A percentile compares a stretch with the other conserved stretches of the same genome.
Conservation (phyloP, 2,329 filamentous ascomycete species). For the Coleophoma cylindrospora region DNA sequence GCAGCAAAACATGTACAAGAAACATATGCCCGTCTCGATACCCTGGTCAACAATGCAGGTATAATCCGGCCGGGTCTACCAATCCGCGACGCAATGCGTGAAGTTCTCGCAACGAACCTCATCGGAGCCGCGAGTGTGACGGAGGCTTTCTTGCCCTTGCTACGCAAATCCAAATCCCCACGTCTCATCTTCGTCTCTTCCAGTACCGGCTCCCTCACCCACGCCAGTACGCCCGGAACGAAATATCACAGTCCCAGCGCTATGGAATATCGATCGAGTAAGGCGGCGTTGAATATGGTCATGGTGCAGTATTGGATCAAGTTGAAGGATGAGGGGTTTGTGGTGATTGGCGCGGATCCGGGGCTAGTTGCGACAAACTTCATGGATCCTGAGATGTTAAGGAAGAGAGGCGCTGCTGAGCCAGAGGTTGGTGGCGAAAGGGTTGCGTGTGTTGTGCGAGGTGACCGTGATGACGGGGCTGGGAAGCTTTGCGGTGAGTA, state of each 20-base stretch:
- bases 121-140: conserved; percentile 8
- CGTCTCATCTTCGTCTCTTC: conserved; percentile 16
- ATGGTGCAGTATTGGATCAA: conserved; percentile 9
- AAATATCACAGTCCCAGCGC: neutral
- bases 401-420: conserved; percentile 6
- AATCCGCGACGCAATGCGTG: neutral
- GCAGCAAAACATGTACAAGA: conserved; percentile 5
- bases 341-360: conserved; percentile 10
- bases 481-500: conserved; percentile 10
- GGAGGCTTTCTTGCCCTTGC: conserved; percentile 14
- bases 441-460: conserved; percentile 6
- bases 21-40: conserved; percentile 16
- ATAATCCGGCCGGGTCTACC: neutral
- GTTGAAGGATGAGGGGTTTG: conserved; percentile 10
- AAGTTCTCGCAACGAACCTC: conserved; percentile 7
- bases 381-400: neutral
- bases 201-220: conserved; percentile 10
- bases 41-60: conserved; percentile 23
- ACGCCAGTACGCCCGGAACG: conserved; percentile 6
- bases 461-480: conserved; percentile 8
- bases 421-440: conserved; percentile 28
- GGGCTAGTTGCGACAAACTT: conserved; percentile 12
- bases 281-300: conserved; percentile 17
- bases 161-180: conserved; percentile 6
- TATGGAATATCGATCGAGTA: conserved; percentile 10